phyloP scores from a whole-genome alignment of 805 yeast species.

The Starmerella riodocensis region DNA sequence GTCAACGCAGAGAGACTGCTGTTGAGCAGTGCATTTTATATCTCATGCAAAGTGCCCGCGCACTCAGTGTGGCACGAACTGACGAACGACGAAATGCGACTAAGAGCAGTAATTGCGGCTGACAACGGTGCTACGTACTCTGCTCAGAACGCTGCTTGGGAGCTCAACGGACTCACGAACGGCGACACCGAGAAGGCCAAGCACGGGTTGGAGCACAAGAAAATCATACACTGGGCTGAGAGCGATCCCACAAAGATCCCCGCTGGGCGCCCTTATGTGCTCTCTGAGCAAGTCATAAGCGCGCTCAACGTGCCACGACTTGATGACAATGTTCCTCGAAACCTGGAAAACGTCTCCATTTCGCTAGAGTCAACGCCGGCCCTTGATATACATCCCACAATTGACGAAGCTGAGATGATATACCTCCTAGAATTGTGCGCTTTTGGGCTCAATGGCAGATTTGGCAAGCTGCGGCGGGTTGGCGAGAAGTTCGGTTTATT shows the following conservation, averaged over 20 bases:
- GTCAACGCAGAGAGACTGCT: slow-evolving; percentile 33
- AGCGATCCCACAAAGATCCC: slow-evolving; percentile 24
- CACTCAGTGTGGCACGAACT: slow-evolving; percentile 4
- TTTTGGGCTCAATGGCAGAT: neutral
- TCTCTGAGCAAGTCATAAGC: slow-evolving; percentile 40
- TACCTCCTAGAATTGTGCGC: slow-evolving; percentile 38
- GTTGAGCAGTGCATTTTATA: slow-evolving; percentile 33
- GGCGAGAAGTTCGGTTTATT: slow-evolving; percentile 16
- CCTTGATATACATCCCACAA: slow-evolving; percentile 36
- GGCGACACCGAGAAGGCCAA: slow-evolving; percentile 39
- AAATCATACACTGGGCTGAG: slow-evolving; percentile 29
- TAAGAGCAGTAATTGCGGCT: slow-evolving; percentile 44
- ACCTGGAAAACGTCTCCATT: slow-evolving; percentile 36
- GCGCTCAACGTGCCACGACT: slow-evolving; percentile 31
- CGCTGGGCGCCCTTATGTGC: slow-evolving; percentile 40
- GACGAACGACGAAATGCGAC: slow-evolving; percentile 16
- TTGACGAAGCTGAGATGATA: slow-evolving; percentile 51
- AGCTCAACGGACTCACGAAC: slow-evolving; percentile 37
- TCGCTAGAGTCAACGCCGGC: slow-evolving; percentile 30
- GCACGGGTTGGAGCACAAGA: slow-evolving; percentile 35
- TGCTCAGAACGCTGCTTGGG: slow-evolving; percentile 34
- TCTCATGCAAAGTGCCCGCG: slow-evolving; percentile 7
- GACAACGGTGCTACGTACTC: slow-evolving; percentile 34
- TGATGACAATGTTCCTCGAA: slow-evolving; percentile 31
- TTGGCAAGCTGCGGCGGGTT: slow-evolving; percentile 1